Evolutionary conservation across 208 protist species (phyloP), one percentile per base, ranked within the genome.

Genomic region (Zelonia costaricensis): DNA sequence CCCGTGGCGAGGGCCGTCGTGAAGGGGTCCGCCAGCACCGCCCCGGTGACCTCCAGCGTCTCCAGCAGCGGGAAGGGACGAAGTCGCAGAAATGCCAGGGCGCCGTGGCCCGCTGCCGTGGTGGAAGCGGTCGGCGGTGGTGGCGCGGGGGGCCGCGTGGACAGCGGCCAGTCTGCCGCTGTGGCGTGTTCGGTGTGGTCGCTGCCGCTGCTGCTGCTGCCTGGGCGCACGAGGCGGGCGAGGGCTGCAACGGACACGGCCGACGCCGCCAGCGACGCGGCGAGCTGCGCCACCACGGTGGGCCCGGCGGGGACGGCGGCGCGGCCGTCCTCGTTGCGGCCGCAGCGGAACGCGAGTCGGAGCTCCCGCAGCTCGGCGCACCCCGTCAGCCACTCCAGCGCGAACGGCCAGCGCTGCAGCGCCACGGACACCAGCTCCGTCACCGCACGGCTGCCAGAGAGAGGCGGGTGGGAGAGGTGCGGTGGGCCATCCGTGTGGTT

Each of bases 341-440:
- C 43, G 8, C 43, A 23, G 39, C 47, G 23, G 49, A 66, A 58
- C 30, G 38, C 47, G 15, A 66, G 60, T 7, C 49, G 60, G 20
- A 66, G 31, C 39, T 57, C 48, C 6, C 51, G 57, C 57, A 62
- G 25, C 22, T 52, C 30, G 15, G 13, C 35, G n/a, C 60, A 66
- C 1, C 22, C 39, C 3, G 22, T 28, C 28, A 66, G 22, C 49
- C 60, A 66, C 60, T 38, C 60, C 60, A 66, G 40, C 22, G 22
- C 43, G 43, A 28, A 5, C 22, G 18, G 43, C 8, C 43, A 47
- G 18, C 22, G 43, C n/a, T 13, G 18, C 43, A 47, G n/a, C 43
- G 28, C 43, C 22, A n/a, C n/a, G n/a, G n/a, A n/a, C n/a, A n/a
- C n/a, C n/a, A n/a, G n/a, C n/a, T n/a, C n/a, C n/a, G n/a, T n/a